Conservation (phyloP, 352 stramenopile genomes). For the Pythium phragmiticola region DNA sequence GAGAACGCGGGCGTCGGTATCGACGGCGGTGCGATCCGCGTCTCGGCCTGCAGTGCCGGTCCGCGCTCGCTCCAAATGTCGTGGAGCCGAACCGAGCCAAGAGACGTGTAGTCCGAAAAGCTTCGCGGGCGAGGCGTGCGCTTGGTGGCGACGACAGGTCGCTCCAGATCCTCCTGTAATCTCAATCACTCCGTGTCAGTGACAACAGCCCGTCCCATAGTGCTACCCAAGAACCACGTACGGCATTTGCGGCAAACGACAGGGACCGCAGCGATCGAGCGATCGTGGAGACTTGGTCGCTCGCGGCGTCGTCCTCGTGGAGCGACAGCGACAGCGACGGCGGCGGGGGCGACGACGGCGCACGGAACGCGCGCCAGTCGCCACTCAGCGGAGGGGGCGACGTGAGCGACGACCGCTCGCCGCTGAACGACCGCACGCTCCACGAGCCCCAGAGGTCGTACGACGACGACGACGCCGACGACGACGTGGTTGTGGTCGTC, state of each 20-base stretch:
- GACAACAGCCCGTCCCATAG: too few species aligned
- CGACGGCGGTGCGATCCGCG: neutral
- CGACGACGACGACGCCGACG: constrained; percentile 1
- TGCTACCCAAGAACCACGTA: neutral
- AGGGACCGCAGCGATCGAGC: constrained; percentile 52
- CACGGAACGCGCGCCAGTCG: constrained; percentile 38
- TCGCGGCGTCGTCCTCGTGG: constrained; percentile 31
- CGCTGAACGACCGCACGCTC: constrained; percentile 35
- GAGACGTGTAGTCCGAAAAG: constrained; percentile 66
- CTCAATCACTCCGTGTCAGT: neutral
- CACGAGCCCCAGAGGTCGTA: constrained; percentile 45
- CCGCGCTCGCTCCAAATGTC: constrained; percentile 31
- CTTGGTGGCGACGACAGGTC: constrained; percentile 1
- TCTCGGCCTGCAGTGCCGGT: constrained; percentile 1
- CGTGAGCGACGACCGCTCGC: constrained; percentile 19
- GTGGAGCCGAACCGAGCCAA: constrained; percentile 27
- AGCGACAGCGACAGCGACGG: constrained; percentile 18
- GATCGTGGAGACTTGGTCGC: constrained; percentile 7
- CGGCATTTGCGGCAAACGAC: constrained; percentile 28
- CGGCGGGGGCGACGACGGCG: constrained; percentile 28
- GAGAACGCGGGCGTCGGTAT: too few species aligned
- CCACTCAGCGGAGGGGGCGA: constrained; percentile 14
- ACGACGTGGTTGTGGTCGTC: neutral
- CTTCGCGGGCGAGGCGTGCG: constrained; percentile 43
- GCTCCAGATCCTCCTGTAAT: constrained; percentile 8